Evolutionary conservation across 208 protist genomes (phyloP), one percentile per base, ranked within the genome.

Genomic region (Naegleria fowleri): DNA sequence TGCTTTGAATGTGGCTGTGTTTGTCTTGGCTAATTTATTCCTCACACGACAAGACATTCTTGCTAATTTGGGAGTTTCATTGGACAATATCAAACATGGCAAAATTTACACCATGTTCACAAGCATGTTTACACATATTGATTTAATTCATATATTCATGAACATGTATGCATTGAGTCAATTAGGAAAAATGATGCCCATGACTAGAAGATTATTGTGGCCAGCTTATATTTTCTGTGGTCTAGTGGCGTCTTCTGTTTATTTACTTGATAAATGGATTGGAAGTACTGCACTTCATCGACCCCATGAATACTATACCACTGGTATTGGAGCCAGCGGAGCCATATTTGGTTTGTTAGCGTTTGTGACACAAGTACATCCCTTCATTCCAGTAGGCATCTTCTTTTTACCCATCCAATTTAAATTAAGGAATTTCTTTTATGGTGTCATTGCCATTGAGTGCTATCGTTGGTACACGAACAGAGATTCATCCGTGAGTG

Each of bases 391-490:
- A 43, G 40, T 86, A 0, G 33, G 33, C 2, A 38, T 86, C 0
- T 86, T 86, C 83, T 86, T 86, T 43, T 40, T 86, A 51, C 83
- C 67, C 6, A 36, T 86, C 19, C 83, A 39, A 48, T 86, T 86
- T n/a, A 86, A 39, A 86, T 48, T 86, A 29, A 86, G 83, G 41
- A 43, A 16, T 40, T 9, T 48, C 5, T 86, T 86, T 86, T 40
- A 51, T 43, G n/a, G 5, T 19, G 16, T 86, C 3, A 5, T 40
- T 48, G 83, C 83, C 39, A 43, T 40, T 40, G 83, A 39, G 48
- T 40, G 16, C 41, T 86, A 86, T n/a, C 40, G 83, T 86, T 86
- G 29, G 13, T 86, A 48, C 41, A 86, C 67, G 0, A 43, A 86
- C 48, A 86, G 83, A n/a, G 39, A 39, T 40, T 48, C 83, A 43